Evolutionary conservation across 352 stramenopile genomes (phyloP).

Genomic region (Elongisporangium undulatum): DNA sequence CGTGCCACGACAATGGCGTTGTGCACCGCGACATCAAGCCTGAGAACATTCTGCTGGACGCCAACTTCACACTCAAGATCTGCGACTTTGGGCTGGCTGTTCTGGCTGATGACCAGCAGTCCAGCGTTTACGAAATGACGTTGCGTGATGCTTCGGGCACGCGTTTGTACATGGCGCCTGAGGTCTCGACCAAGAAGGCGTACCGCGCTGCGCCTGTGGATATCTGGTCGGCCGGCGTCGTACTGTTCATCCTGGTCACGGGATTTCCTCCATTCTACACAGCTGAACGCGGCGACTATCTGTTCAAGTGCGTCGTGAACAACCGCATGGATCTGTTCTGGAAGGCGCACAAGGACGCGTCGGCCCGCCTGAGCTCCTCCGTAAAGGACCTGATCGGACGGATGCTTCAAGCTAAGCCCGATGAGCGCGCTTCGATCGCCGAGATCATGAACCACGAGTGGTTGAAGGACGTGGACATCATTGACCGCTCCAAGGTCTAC

Average conservation of each 20-base stretch:
- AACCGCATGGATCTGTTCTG: conserved; percentile 56
- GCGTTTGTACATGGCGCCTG: conserved; percentile 84
- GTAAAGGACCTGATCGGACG: conserved; percentile 70
- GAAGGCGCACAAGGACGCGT: conserved; percentile 36
- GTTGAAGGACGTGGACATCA: conserved; percentile 35
- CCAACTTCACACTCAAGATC: conserved; percentile 82
- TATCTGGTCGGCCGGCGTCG: conserved; percentile 86
- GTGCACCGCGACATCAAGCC: conserved; percentile 89
- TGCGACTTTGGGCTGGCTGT: conserved; percentile 93
- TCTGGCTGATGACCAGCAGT: conserved; percentile 26
- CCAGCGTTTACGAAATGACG: conserved; percentile 3
- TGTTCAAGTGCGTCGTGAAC: conserved; percentile 59
- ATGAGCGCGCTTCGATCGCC: conserved; percentile 49
- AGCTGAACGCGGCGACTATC: conserved; percentile 63
- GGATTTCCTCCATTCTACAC: conserved; percentile 86
- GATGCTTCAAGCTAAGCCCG: conserved; percentile 57
- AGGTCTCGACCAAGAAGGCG: conserved; percentile 47
- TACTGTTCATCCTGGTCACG: conserved; percentile 90
- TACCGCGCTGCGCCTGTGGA: conserved; percentile 83
- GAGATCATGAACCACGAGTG: conserved; percentile 60
- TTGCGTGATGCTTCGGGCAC: conserved; percentile 71
- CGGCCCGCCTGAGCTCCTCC: conserved; percentile 32
- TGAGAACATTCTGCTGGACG: conserved; percentile 89
- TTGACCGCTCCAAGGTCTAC: conserved; percentile 28
- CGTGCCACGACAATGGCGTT: conserved; percentile 67